Base-by-base conservation (phyloP, 306 rosid species). In the Abrus precatorius region DNA sequence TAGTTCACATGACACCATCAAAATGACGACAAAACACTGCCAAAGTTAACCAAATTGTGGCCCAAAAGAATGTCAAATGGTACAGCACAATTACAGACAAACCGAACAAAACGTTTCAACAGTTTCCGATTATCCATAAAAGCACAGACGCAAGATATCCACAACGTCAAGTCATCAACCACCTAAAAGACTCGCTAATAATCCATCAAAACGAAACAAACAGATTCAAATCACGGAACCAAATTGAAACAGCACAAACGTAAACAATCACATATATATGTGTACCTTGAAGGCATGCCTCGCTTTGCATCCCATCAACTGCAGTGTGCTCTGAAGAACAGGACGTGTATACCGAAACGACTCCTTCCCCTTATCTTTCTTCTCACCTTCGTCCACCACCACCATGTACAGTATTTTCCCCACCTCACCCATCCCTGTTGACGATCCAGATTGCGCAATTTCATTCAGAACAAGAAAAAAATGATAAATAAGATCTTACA, bases 221-320 rank as follows among this genome's bases (percentile, higher is more conserved):
- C 9, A 54, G 20, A 12, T 50, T 13, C 27, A 53, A 52, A 50
- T 36, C 40, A 4, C 4, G 3, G 5, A 50, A 13, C 1, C 12
- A 27, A 50, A 50, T 0, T 3, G 49, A 14, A 40, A 38, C 30
- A 40, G n/a, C 3, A 49, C 2, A 29, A 8, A 14, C 4, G 34
- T 20, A 30, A 45, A 27, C 12, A 48, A 77, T 76, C 3, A 52
- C 6, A 7, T 8, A 48, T 48, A 3, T 48, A 10, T 48, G 53
- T 3, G 53, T 54, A 89, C 98, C 98, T 94, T 94, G 53, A 94
- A 91, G 49, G 98, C 97, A 70, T 94, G 98, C 7, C 97, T 85
- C 2, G 97, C 90, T 75, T 94, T 94, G 76, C 98, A 94, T 69
- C 98, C 98, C 91, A 94, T 94, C 14, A 92, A 92, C 69, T 94